Base-by-base conservation (phyloP, 2,329 filamentous ascomycete genomes). In the Aspergillus clavatus region DNA sequence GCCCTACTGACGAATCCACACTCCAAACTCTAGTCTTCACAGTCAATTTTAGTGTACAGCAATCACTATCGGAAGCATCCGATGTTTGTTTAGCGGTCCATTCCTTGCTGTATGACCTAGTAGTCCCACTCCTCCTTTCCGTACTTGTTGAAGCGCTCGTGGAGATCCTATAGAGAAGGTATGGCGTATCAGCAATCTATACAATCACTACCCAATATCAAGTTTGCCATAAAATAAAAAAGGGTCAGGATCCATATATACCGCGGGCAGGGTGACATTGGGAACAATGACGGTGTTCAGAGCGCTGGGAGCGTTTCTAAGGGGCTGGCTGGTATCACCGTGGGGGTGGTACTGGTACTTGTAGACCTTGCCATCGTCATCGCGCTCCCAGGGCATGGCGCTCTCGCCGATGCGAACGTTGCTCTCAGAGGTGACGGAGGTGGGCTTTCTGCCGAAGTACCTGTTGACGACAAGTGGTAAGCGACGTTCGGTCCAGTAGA, bases 101-200 rank as follows among this genome's bases (percentile, higher is more conserved):
- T 40, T 33, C 33, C 18, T 36, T 28, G 46, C 41, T 46, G 38
- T 51, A 45, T 46, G 24, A 48, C 57, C 49, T 62, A 69, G 56
- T 67, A 68, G 55, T 69, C 66, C 54, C 62, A 97, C 59, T 89
- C 90, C 59, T 97, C 93, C 83, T 97, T 97, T 72, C 93, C 93
- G 83, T 88, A 97, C 80, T 98, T 98, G 87, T 98, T 98, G 83
- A 86, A 97, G 76, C 86, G 86, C 61, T 98, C 93, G 76, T 98
- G 93, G 55, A 96, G 82, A 63, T 85, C 80, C 88, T 94, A 61
- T 46, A 39, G 35, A 31, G 8, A 33, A 23, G 37, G 46, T 33
- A 18, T 16, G 14, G 23, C 21, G 16, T 11, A 50, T 50, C 38
- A 54, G 45, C 36, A 40, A 42, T 39, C 12, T 18, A 19, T 29